A percentile compares a stretch with the other conserved stretches of the same genome.
Conservation (phyloP, 148 eudicot species). For the Rhododendron vialii region DNA sequence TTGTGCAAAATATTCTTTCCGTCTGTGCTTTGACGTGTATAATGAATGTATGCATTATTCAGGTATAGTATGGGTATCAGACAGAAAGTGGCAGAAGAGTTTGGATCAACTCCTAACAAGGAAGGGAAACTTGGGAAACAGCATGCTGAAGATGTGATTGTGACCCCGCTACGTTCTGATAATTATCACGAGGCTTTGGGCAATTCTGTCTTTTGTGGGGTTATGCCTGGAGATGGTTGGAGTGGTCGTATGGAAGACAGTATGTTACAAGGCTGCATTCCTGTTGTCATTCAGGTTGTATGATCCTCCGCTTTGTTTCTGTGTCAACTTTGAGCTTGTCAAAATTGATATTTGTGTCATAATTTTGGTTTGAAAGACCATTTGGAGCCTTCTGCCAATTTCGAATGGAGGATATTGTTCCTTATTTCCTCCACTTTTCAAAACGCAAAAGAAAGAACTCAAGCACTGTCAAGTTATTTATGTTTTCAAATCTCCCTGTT, state of each 20-base stretch:
- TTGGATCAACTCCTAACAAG: slow-evolving; percentile 76
- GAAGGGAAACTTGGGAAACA: slow-evolving; percentile 88
- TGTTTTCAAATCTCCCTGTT: background rate
- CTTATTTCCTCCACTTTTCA: background rate
- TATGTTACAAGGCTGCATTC: slow-evolving; percentile 91
- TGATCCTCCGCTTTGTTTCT: background rate
- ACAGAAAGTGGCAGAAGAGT: slow-evolving; percentile 82
- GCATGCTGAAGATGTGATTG: slow-evolving; percentile 73
- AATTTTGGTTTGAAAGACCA: background rate
- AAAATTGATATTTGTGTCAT: background rate
- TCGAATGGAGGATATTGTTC: background rate
- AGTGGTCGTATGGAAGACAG: slow-evolving; percentile 99
- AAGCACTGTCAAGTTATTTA: background rate
- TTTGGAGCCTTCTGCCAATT: slow-evolving; percentile 5
- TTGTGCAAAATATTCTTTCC: background rate
- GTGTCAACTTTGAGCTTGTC: background rate
- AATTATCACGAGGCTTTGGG: slow-evolving; percentile 67
- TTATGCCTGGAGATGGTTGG: slow-evolving; percentile 98
- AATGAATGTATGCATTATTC: slow-evolving; percentile 15
- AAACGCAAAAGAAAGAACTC: background rate
- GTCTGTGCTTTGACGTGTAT: background rate
- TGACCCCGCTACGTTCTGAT: slow-evolving; percentile 66
- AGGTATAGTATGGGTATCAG: slow-evolving; percentile 99
- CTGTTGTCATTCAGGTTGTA: slow-evolving; percentile 87
- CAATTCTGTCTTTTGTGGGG: slow-evolving; percentile 86